A percentile compares a stretch with the other conserved stretches of the same genome.
Conservation (phyloP, 768 basidiomycete species). For the Lentinus brumalis region DNA sequence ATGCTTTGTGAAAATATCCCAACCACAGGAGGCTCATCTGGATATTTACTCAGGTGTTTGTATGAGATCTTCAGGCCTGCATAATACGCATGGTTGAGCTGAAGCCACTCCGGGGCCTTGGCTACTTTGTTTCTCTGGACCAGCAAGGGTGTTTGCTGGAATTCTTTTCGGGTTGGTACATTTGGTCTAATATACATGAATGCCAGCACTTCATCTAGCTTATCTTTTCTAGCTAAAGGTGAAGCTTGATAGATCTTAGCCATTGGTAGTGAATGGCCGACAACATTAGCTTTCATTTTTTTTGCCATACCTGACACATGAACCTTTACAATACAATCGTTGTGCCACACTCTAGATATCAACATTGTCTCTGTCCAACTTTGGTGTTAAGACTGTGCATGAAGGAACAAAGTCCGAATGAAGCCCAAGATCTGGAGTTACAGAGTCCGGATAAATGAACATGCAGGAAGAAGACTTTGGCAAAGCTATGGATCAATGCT, state of each 20-base stretch:
- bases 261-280: conserved; percentile 19
- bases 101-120: conserved; percentile 23
- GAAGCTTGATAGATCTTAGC: conserved; percentile 10
- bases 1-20: background rate
- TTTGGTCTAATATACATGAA: conserved; percentile 34
- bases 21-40: conserved; percentile 5
- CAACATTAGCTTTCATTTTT: conserved; percentile 20
- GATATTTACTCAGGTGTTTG: conserved; percentile 6
- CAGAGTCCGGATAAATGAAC: too few species aligned
- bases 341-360: conserved; percentile 31
- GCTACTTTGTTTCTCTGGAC: conserved; percentile 25
- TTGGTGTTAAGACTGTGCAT: too few species aligned
- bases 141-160: conserved; percentile 22
- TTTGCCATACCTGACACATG: conserved; percentile 26
- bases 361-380: conserved; percentile 35
- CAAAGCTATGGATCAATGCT: too few species aligned
- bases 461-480: too few species aligned
- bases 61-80: conserved; percentile 11
- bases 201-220: conserved; percentile 26
- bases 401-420: too few species aligned
- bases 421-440: too few species aligned
- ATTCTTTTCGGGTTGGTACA: conserved; percentile 31
- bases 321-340: conserved; percentile 34
- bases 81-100: conserved; percentile 22
- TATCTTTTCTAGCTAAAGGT: conserved; percentile 7